Base-by-base conservation (phyloP, 805 yeast species). In the Candida oleophila region DNA sequence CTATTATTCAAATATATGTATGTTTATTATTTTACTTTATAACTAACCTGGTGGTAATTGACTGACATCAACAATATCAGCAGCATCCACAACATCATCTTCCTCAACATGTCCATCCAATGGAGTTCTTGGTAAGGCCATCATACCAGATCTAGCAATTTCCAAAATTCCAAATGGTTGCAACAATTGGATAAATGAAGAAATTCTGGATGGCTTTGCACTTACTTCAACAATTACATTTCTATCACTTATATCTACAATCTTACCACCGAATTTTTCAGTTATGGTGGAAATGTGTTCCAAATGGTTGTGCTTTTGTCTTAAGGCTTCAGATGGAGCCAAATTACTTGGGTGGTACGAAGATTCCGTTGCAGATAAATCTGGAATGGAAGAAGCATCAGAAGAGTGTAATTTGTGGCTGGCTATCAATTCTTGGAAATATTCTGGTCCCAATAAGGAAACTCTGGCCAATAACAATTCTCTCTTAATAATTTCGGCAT, bases 41-140 rank as follows among this genome's bases (percentile, higher is more conserved):
- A n/a, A n/a, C n/a, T 77, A 92, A 79, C 99, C 98, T 22, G 99
- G 99, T 51, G 99, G 99, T 61, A 92, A 78, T 69, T 85, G 89
- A 45, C 92, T 79, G 54, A 85, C 86, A 66, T 92, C 98, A 50
- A 90, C 96, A 55, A 82, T 80, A 46, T 86, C 88, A 46, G 74
- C 68, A 32, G 84, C 87, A 49, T 80, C 82, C 11, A 71, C 76
- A 11, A 55, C 53, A 8, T 78, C 85, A 19, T 73, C 77, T 16
- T 71, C 78, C 38, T 65, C 71, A 34, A 61, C 60, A 38, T 61
- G 65, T 19, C 70, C 71, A 53, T 84, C 88, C 56, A 90, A 71
- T 38, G 96, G 97, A 42, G 98, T 89, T 79, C 97, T 85, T 62
- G 98, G 95, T 60, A 94, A 78, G 8, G 98, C 99, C 92, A 94